Conservation (phyloP, 345 rosid species). For the Brassica juncea region DNA sequence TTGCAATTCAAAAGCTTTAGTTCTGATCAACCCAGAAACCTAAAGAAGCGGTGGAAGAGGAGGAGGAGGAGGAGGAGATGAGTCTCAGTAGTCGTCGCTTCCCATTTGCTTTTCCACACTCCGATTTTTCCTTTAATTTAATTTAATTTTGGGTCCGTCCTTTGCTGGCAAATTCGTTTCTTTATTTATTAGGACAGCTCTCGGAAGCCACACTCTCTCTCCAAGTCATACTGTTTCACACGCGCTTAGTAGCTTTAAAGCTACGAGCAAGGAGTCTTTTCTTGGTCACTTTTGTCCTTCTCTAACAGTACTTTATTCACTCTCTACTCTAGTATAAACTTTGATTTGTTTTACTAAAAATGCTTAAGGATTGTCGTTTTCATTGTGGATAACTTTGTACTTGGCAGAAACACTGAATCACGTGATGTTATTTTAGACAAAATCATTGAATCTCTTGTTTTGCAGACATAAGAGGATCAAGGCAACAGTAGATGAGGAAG, state of each 20-base stretch:
- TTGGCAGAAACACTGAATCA: not conserved
- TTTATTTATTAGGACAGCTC: slow-evolving; percentile 36
- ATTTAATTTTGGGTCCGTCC: slow-evolving; percentile 34
- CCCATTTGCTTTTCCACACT: slow-evolving; percentile 38
- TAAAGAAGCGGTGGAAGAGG: slow-evolving; percentile 21
- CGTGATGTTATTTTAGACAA: not conserved
- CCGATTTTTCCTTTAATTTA: slow-evolving; percentile 7
- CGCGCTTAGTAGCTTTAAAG: slow-evolving; percentile 11
- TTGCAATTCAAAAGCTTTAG: slow-evolving; percentile 1
- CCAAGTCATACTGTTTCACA: not conserved
- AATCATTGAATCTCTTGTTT: not conserved
- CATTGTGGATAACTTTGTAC: not conserved
- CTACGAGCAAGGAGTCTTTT: not conserved
- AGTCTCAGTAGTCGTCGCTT: slow-evolving; percentile 43
- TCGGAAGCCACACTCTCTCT: not conserved
- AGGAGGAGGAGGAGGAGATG: slow-evolving; percentile 15
- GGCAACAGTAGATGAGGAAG: not conserved
- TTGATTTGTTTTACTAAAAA: not conserved
- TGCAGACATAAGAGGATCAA: not conserved
- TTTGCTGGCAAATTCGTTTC: slow-evolving; percentile 42
- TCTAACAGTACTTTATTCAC: not conserved
- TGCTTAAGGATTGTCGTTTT: not conserved
- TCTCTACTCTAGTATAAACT: not conserved
- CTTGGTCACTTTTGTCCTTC: not conserved
- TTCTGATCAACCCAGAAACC: slow-evolving; percentile 24